These are phyloP conservation scores for Geotrichum candidum DNA, from an alignment of 1,139 yeast genomes.

Conservation along the genomic window DNA sequence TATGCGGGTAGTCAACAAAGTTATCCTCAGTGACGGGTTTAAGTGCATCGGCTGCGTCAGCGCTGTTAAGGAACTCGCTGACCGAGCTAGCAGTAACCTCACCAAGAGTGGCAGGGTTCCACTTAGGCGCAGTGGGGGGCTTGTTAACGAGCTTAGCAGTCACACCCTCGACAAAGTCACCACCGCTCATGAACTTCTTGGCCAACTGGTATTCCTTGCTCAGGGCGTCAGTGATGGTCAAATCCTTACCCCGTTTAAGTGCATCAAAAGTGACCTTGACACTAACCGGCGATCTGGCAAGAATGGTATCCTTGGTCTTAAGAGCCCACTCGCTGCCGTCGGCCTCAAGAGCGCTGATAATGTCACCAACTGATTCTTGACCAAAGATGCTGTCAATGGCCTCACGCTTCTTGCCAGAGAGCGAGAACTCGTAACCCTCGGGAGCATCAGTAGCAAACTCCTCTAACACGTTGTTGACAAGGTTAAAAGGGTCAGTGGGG, in stretches of 20 bases:
- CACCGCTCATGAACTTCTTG: slow-evolving; percentile 60
- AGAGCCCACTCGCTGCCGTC: slow-evolving; percentile 63
- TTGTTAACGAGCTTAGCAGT: slow-evolving; percentile 61
- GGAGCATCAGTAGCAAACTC: slow-evolving; percentile 75
- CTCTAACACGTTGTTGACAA: slow-evolving; percentile 27
- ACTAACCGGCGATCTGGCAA: slow-evolving; percentile 67
- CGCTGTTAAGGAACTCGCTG: slow-evolving; percentile 15
- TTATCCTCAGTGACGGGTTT: slow-evolving; percentile 34
- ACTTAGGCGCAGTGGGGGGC: slow-evolving; percentile 49
- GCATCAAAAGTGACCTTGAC: slow-evolving; percentile 68
- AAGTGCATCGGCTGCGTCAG: slow-evolving; percentile 37
- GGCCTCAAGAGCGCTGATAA: slow-evolving; percentile 48
- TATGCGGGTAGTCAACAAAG: slow-evolving; percentile 62
- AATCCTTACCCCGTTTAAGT: slow-evolving; percentile 54
- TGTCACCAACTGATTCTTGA: slow-evolving; percentile 52
- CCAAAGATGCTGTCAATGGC: slow-evolving; percentile 66
- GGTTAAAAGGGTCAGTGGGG: slow-evolving; percentile 18
- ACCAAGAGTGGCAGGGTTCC: slow-evolving; percentile 41
- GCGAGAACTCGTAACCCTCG: slow-evolving; percentile 53
- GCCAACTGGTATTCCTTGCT: slow-evolving; percentile 73
- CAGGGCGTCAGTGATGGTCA: slow-evolving; percentile 61
- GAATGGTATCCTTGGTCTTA: slow-evolving; percentile 49
- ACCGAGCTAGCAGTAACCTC: slow-evolving; percentile 27
- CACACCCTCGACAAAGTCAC: slow-evolving; percentile 73
- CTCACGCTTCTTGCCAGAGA: slow-evolving; percentile 49